These are phyloP conservation scores for Hypoxylon perforatum DNA, from an alignment of 495 filamentous ascomycete genomes.

Conservation along the genomic window DNA sequence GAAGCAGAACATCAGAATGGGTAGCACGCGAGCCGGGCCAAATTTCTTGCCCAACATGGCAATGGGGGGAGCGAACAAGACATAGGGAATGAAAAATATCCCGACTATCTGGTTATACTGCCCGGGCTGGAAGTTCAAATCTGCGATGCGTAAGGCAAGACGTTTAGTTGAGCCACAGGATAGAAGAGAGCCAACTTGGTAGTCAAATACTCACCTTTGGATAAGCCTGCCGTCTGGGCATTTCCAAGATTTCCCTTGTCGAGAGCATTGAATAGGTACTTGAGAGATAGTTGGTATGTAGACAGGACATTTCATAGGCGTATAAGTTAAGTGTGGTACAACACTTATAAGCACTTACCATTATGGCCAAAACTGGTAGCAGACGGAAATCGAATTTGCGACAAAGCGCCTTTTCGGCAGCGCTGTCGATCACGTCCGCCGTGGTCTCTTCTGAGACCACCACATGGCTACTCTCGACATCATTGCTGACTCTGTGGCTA, in stretches of 20 bases:
- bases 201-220: constrained; percentile 53
- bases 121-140: constrained; percentile 67
- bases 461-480: constrained; percentile 33
- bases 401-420: constrained; percentile 70
- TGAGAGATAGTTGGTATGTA: constrained; percentile 10
- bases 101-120: constrained; percentile 78
- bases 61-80: constrained; percentile 72
- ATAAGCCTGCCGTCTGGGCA: constrained; percentile 68
- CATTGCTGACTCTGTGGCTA: constrained; percentile 28
- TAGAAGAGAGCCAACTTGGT: constrained; percentile 48
- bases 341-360: constrained; percentile 57
- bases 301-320: constrained; percentile 11
- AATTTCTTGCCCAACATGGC: constrained; percentile 76
- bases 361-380: constrained; percentile 70
- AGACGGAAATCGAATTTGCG: constrained; percentile 72
- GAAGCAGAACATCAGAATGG: constrained; percentile 74
- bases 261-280: constrained; percentile 70
- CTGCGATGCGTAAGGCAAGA: constrained; percentile 31
- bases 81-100: constrained; percentile 84
- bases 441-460: constrained; percentile 23
- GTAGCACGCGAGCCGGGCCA: constrained; percentile 71
- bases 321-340: not conserved
- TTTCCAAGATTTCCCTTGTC: constrained; percentile 77
- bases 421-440: constrained; percentile 44
- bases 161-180: constrained; percentile 11